phyloP scores from a whole-genome alignment of 768 basidiomycete genomes.

The button mushroom (Agaricus bisporus) region DNA sequence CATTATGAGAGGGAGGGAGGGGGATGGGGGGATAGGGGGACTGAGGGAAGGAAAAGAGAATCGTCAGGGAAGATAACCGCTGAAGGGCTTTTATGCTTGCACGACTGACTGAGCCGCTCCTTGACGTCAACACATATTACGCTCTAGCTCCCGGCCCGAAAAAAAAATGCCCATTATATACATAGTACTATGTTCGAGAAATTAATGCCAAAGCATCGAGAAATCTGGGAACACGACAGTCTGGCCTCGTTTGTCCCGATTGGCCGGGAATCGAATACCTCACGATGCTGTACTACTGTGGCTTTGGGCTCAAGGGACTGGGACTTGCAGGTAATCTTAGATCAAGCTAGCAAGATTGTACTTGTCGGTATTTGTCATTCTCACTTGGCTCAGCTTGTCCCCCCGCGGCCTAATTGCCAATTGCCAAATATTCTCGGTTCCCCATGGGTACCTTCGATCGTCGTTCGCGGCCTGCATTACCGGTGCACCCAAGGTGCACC shows the following conservation, averaged over 20 bases:
- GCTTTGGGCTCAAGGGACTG: too few relatives aligned
- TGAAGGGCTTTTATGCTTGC: not conserved
- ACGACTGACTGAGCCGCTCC: not conserved
- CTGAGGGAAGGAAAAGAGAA: not conserved
- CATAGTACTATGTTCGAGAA: not conserved
- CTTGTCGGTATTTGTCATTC: not conserved
- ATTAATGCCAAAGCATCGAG: not conserved
- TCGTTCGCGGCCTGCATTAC: too few relatives aligned
- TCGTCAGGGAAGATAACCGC: not conserved
- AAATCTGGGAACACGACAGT: not conserved
- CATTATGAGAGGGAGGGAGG: not conserved
- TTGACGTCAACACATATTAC: conserved; percentile 9
- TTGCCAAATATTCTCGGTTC: too few relatives aligned
- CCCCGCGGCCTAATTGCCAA: too few relatives aligned
- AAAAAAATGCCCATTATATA: not conserved
- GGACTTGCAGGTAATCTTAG: not conserved
- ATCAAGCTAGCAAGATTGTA: not conserved
- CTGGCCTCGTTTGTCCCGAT: too few relatives aligned
- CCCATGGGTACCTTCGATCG: too few relatives aligned
- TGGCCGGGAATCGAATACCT: too few relatives aligned
- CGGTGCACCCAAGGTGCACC: too few relatives aligned
- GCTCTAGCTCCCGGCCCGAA: not conserved
- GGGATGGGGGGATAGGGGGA: not conserved
- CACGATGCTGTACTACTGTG: too few relatives aligned
- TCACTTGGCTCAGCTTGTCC: not conserved